phyloP scores from a whole-genome alignment of 495 filamentous ascomycete genomes.

The Penicillium egyptiacum region DNA sequence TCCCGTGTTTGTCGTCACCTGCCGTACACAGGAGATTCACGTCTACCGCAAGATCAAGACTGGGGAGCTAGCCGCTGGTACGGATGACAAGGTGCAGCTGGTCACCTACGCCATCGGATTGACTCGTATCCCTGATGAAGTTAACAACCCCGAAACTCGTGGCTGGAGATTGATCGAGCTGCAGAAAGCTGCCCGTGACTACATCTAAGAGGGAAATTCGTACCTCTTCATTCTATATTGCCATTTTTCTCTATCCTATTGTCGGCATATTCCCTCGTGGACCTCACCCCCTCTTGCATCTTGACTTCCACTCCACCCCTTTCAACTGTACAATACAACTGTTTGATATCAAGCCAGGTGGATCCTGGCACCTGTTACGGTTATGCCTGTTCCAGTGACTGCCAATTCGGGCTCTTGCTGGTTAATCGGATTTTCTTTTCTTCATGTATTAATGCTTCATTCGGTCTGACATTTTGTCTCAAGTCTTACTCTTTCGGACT shows the following conservation, averaged over 20 bases:
- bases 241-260: conserved; percentile 1
- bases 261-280: conserved; percentile 9
- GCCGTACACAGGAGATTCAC: conserved; percentile 96
- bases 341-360: conserved; percentile 40
- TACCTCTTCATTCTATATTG: background rate
- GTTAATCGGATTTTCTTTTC: conserved; percentile 19
- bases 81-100: conserved; percentile 97
- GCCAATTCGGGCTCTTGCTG: conserved; percentile 23
- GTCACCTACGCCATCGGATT: conserved; percentile 98
- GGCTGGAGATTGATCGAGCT: conserved; percentile 97
- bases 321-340: conserved; percentile 47
- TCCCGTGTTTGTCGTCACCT: conserved; percentile 95
- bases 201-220: conserved; percentile 57
- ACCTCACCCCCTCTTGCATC: conserved; percentile 10
- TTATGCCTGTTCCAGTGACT: conserved; percentile 36
- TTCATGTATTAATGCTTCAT: conserved; percentile 37
- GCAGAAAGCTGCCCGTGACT: conserved; percentile 97
- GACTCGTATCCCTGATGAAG: conserved; percentile 88
- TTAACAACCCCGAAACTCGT: conserved; percentile 92
- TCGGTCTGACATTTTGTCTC: conserved; percentile 13
- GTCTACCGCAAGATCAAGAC: conserved; percentile 92
- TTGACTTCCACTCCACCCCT: conserved; percentile 10
- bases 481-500: conserved; percentile 6
- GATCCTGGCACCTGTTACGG: conserved; percentile 37
- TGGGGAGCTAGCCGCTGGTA: conserved; percentile 86